Evolutionary conservation across 345 rosid species (phyloP), one percentile per base, ranked within the genome.

Genomic region (Lepidium aucheri): DNA sequence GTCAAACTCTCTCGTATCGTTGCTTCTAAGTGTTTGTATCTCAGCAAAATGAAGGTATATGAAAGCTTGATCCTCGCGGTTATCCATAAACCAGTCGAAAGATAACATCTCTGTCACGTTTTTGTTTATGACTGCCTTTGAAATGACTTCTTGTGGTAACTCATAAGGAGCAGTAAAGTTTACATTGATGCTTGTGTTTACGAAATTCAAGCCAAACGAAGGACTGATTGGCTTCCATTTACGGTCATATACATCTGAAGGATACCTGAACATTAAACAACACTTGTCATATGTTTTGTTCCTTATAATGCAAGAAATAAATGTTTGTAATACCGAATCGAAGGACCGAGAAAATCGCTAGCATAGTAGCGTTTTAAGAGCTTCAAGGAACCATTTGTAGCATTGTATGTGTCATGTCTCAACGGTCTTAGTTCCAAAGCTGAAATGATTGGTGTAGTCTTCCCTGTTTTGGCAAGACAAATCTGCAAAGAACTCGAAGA

Each of bases 391-490:
- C 81, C 68, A 3, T 53, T 45, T 68, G 14, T 1, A 14, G 67
- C 54, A 32, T 3, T 14, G 44, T 74, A 70, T 33, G 50, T 55
- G 22, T 53, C 56, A 40, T 30, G 60, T 8, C 53, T 63, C 44
- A 81, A 24, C 15, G 49, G 75, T 78, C 89, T 76, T 5, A 82
- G 45, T 7, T 87, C 88, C 36, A 85, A 43, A 3, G 75, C 66
- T 7, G 85, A 79, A 11, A 84, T 74, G 64, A 86, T 67, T 53
- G 88, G 88, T 16, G 67, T 51, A 7, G 82, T 79, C 34, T 60
- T 66, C 9, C 69, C 67, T 56, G 71, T 65, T 17, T 85, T 84
- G 22, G 80, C 81, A 4, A 81, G 78, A 69, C 87, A 88, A 28
- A 85, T 35, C 50, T 76, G 46, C 26, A 81, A 49, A 44, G 63